Evolutionary conservation across 352 stramenopile genomes (phyloP), one percentile per base, ranked within the genome.

Genomic region (Globisporangium radiosum): DNA sequence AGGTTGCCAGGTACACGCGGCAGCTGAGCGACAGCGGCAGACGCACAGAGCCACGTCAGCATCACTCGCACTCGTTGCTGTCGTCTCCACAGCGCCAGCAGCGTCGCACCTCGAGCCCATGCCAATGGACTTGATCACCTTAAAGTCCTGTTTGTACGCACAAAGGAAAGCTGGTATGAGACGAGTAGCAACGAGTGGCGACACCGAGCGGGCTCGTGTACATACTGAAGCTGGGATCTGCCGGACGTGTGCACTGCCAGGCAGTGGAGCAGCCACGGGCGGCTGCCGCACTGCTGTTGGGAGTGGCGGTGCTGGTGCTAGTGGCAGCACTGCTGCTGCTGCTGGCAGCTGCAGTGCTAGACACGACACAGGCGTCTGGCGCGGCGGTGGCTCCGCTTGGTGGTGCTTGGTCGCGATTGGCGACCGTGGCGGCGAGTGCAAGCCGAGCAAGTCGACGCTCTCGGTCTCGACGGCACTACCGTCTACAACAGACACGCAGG

Each of bases 1-100:
- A 92, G n/a, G 62, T 77, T 33, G 78, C 83, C 61, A 87, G 80
- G 64, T 87, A 92, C 45, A 92, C 83, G 47, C 75, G 76, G 44
- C 83, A 92, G 51, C 83, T 92, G 59, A 56, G 38, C 44, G 60
- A 9, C 15, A 25, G 45, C n/a, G 36, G 11, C 44, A 42, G 1
- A 17, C 7, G 62, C 55, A 13, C 3, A 5, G 7, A 45, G 33
- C 13, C 25, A 33, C 25, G 25, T 33, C 25, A 33, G 25, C 25
- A 3, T 33, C 25, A 33, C 25, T 33, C 25, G 25, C 25, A 33
- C 25, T 33, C 25, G 25, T 2, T 33, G 25, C 25, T 33, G 2
- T 33, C 25, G 25, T 33, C 1, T 33, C 25, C 25, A 33, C 2
- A 33, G 25, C 3, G 1, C 25, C 8, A 50, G 5, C 7, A 7